Percentiles rank a stretch among this genome's conserved stretches.
Evolutionary conservation across 176 grass and related monocot species (phyloP).

Genomic region (Dendrocalamus sinicus): DNA sequence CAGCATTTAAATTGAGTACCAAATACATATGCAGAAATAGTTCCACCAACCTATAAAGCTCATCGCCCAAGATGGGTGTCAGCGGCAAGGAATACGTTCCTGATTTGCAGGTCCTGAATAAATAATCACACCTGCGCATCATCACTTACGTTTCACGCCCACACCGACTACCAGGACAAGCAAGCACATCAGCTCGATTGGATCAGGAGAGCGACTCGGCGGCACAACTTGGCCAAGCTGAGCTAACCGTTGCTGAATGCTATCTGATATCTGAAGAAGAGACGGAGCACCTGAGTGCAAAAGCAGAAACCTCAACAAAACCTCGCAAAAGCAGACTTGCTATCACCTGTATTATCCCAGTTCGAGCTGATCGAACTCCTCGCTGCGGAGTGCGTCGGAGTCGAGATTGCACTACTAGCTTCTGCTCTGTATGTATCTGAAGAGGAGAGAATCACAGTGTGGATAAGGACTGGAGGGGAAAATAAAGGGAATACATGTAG

Average conservation of each 20-base stretch:
- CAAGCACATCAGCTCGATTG: conserved; percentile 15
- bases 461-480: neutral
- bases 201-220: conserved; percentile 42
- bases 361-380: neutral
- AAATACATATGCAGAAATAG: neutral
- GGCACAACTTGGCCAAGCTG: conserved; percentile 11
- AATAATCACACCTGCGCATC: neutral
- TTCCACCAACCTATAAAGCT: neutral
- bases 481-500: neutral
- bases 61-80: neutral
- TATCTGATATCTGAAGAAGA: conserved; percentile 21
- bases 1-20: neutral
- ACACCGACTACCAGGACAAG: conserved; percentile 16
- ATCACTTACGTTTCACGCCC: conserved; percentile 19
- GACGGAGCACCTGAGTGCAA: neutral
- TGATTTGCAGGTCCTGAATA: neutral
- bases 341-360: neutral
- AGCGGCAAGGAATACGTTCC: neutral
- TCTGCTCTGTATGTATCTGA: neutral
- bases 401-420: neutral
- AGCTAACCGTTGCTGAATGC: neutral
- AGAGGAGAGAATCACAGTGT: too few species aligned
- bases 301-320: neutral
- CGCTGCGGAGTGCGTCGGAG: neutral
- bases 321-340: neutral